A percentile compares a stretch with the other conserved stretches of the same genome.
phyloP scores from a whole-genome alignment of 148 eudicot genomes.

The Simmondsia chinensis region DNA sequence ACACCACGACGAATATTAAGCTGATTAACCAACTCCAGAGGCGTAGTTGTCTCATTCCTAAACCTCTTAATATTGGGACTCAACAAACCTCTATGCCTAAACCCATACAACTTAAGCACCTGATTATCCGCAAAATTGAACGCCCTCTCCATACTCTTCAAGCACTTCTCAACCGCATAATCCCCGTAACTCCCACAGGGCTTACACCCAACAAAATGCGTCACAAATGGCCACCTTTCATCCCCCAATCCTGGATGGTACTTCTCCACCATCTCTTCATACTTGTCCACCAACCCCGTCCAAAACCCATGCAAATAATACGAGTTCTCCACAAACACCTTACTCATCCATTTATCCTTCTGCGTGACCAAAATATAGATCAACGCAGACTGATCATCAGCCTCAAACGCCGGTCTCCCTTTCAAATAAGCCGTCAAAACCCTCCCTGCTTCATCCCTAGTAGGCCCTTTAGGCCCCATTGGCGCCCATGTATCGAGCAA shows the following conservation, averaged over 20 bases:
- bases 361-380: constrained; percentile 55
- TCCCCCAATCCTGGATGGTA: constrained; percentile 80
- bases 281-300: constrained; percentile 77
- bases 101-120: constrained; percentile 74
- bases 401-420: constrained; percentile 75
- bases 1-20: constrained; percentile 46
- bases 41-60: constrained; percentile 55
- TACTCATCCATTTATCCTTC: constrained; percentile 56
- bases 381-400: constrained; percentile 83
- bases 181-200: constrained; percentile 92
- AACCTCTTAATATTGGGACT: constrained; percentile 81
- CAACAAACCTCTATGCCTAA: constrained; percentile 72
- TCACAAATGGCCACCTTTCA: constrained; percentile 90
- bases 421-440: constrained; percentile 50
- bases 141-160: constrained; percentile 93
- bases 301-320: constrained; percentile 83
- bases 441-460: constrained; percentile 64
- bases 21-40: constrained; percentile 51
- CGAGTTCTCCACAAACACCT: constrained; percentile 76
- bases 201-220: constrained; percentile 94
- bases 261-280: constrained; percentile 72
- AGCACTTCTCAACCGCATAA: constrained; percentile 74
- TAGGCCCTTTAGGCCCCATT: constrained; percentile 78
- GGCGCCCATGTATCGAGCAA: constrained; percentile 87
- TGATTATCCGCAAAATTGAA: constrained; percentile 93